Base-by-base conservation (phyloP, 805 yeast genomes). In the Metschnikowia similis region DNA sequence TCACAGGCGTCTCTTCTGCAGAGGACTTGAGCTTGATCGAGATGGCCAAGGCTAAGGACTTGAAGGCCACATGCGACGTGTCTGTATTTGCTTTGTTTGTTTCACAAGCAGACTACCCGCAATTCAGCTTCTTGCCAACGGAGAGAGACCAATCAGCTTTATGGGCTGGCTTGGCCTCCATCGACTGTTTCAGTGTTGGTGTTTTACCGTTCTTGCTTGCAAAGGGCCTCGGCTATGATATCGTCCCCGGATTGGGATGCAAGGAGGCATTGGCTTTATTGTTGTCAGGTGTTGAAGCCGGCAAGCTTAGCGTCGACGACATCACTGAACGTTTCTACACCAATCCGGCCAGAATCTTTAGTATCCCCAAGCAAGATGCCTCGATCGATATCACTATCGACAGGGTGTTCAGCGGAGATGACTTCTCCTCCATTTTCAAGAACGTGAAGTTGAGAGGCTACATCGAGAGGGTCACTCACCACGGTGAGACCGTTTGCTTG, bases 131-230 rank as follows among this genome's bases (percentile, higher is more conserved):
- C 76, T 75, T 90, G 67, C 97, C 97, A 56, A 77, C 92, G 17
- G 77, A 78, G 64, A 87, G 80, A 56, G 96, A 89, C 64, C 96
- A 88, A 71, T 77, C 75, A 26, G 87, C 85, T 47, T 77, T 92
- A 59, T 91, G 97, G 97, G 82, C 75, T 41, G 79, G 81, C 64
- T 69, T 92, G 57, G 78, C 72, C 30, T 74, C 77, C 41, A 79
- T 92, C 64, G 98, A 92, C 71, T 87, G 90, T 57, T 88, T 92
- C 77, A 83, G 96, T 17, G 75, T 91, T 57, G 97, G 97, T 56
- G 76, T 79, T 37, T 66, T 87, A 55, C 97, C 97, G 60, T 78
- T 85, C 45, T 74, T 79, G 54, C 72, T 91, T 49, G 89, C 96
- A 40, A 69, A 78, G 61, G 83, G 82, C 55, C 71, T 81, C 51